These are phyloP conservation scores for Ophiostoma triangulosporum DNA, from an alignment of 2,329 filamentous ascomycete genomes.

Conservation along the genomic window DNA sequence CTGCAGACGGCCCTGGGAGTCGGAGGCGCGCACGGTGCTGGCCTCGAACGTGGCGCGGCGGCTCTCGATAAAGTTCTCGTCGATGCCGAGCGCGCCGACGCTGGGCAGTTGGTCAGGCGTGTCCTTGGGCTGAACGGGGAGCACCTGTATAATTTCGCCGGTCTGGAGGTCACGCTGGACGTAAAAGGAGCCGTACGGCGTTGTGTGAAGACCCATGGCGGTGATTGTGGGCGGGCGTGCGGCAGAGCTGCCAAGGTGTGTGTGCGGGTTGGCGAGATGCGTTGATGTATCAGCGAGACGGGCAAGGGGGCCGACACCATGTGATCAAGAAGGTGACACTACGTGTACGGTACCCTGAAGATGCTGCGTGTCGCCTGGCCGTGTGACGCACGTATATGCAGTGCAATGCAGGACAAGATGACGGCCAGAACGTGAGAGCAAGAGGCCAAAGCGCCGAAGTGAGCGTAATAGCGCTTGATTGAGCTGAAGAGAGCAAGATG, in stretches of 20 bases:
- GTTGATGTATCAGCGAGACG: too few relatives aligned
- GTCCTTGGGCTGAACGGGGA: conserved; percentile 11
- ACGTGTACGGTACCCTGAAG: too few relatives aligned
- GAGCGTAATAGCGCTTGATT: too few relatives aligned
- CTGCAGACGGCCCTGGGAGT: conserved; percentile 12
- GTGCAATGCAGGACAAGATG: too few relatives aligned
- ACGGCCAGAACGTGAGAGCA: background rate
- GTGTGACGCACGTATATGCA: too few relatives aligned
- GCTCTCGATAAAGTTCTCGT: conserved; percentile 13
- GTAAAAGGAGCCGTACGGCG: conserved; percentile 12
- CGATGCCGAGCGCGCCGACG: conserved; percentile 13
- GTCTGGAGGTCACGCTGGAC: conserved; percentile 13
- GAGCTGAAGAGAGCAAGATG: background rate
- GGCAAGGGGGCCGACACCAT: too few relatives aligned
- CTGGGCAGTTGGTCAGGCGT: conserved; percentile 12
- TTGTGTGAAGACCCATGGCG: conserved; percentile 12
- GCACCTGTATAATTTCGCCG: conserved; percentile 13
- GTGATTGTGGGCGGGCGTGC: background rate
- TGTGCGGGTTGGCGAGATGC: too few relatives aligned
- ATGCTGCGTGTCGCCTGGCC: too few relatives aligned
- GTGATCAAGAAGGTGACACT: too few relatives aligned
- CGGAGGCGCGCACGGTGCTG: conserved; percentile 5
- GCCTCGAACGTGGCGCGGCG: conserved; percentile 12
- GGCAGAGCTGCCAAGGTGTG: background rate
- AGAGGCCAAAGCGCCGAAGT: too few relatives aligned